A percentile compares a stretch with the other conserved stretches of the same genome.
Evolutionary conservation across 108 stramenopile genomes (phyloP).

Genomic region (Nitzschia sp.): DNA sequence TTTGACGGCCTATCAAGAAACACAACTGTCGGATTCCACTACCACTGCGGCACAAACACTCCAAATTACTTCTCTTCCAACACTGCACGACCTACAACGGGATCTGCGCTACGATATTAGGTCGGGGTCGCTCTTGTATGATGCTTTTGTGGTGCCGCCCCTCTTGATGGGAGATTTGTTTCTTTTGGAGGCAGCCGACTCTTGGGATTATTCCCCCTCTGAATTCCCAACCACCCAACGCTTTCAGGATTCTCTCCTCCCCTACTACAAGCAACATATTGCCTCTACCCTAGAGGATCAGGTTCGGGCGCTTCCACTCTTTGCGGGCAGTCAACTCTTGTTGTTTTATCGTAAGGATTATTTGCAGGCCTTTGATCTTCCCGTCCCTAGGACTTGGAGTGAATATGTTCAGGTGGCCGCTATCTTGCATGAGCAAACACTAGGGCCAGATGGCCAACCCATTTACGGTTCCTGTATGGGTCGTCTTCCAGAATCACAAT

Average conservation of each 20-base stretch:
- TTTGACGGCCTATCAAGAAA: conserved; percentile 10
- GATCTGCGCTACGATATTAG: conserved; percentile 18
- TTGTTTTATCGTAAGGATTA: conserved; percentile 48
- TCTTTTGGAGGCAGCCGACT: not conserved
- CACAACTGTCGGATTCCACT: not conserved
- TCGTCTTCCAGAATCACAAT: conserved; percentile 18
- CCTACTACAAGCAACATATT: conserved; percentile 32
- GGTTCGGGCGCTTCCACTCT: conserved; percentile 28
- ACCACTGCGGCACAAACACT: not conserved
- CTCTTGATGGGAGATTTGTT: conserved; percentile 26
- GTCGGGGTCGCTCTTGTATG: not conserved
- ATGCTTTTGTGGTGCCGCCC: conserved; percentile 36
- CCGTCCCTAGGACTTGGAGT: conserved; percentile 42
- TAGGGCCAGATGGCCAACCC: conserved; percentile 6
- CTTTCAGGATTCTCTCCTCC: conserved; percentile 13
- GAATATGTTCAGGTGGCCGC: conserved; percentile 38
- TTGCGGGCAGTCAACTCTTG: conserved; percentile 35
- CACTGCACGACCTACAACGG: conserved; percentile 23
- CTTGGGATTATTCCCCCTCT: not conserved
- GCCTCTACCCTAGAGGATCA: conserved; percentile 29
- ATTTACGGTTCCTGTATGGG: conserved; percentile 33
- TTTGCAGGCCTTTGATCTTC: conserved; percentile 28
- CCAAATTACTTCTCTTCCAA: conserved; percentile 7
- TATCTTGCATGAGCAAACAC: conserved; percentile 18
- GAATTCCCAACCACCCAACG: not conserved